phyloP scores from a whole-genome alignment of 2,329 filamentous ascomycete species.

The Cyphellophora attinorum region DNA sequence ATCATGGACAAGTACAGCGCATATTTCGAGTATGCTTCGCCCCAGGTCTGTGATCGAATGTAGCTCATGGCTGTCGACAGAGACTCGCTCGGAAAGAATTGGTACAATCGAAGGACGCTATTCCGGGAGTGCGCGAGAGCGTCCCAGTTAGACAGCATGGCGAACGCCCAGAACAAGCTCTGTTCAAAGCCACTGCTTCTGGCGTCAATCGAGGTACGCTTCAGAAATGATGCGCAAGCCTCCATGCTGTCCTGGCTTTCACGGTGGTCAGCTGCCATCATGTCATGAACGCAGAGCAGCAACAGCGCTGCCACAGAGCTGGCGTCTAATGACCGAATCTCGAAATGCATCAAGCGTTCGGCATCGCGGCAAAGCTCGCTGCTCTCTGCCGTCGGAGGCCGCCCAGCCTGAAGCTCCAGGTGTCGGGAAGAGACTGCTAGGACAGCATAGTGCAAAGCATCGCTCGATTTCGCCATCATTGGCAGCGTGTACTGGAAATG shows the following conservation, averaged over 20 bases:
- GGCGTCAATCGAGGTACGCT: constrained; percentile 42
- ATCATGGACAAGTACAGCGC: constrained; percentile 1
- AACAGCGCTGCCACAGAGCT: constrained; percentile 45
- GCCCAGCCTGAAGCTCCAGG: constrained; percentile 41
- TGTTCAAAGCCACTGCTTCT: constrained; percentile 41
- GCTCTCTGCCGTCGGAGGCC: constrained; percentile 37
- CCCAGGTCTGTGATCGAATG: neutral
- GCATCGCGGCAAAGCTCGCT: constrained; percentile 46
- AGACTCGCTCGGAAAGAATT: constrained; percentile 1
- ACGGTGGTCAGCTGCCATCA: constrained; percentile 39
- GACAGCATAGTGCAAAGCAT: constrained; percentile 40
- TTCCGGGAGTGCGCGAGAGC: neutral
- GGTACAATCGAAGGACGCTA: neutral
- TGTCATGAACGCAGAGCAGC: constrained; percentile 45
- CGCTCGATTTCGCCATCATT: neutral
- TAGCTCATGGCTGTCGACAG: neutral
- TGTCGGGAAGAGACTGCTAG: constrained; percentile 46
- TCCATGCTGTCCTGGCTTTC: constrained; percentile 48
- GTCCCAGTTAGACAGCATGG: constrained; percentile 12
- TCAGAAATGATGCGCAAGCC: constrained; percentile 46
- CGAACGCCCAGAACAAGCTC: constrained; percentile 50
- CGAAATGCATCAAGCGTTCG: constrained; percentile 38
- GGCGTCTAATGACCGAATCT: constrained; percentile 38
- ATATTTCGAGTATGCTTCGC: constrained; percentile 3
- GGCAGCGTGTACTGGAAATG: constrained; percentile 8